A percentile compares a stretch with the other conserved stretches of the same genome.
Evolutionary conservation across 441 rosid species (phyloP).

Genomic region (Croton setiger): DNA sequence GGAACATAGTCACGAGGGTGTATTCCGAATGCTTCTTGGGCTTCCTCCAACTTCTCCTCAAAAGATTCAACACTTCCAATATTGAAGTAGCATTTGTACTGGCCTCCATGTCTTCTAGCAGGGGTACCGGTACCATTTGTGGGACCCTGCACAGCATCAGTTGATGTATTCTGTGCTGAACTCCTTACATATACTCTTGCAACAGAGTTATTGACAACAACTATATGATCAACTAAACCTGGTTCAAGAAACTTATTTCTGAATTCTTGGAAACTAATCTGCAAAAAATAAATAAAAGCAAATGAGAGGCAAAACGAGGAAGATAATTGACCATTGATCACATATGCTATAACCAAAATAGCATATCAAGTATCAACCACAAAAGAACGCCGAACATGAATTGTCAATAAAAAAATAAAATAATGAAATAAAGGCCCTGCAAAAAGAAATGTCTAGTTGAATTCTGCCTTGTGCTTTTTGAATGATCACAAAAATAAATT

Average conservation of each 20-base stretch:
- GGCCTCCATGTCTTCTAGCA: slow-evolving; percentile 35
- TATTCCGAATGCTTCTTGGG: slow-evolving; percentile 54
- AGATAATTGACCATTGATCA: not conserved
- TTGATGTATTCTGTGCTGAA: slow-evolving; percentile 24
- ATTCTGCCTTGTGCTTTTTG: no score
- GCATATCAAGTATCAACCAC: not conserved
- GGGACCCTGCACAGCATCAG: slow-evolving; percentile 33
- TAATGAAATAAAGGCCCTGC: not conserved
- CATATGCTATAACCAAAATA: not conserved
- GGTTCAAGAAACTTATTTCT: slow-evolving; percentile 69
- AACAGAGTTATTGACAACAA: slow-evolving; percentile 60
- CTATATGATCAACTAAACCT: slow-evolving; percentile 58
- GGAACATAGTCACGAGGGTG: slow-evolving; percentile 56
- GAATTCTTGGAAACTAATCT: slow-evolving; percentile 78
- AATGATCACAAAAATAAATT: not conserved
- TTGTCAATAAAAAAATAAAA: not conserved
- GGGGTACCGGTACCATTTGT: slow-evolving; percentile 21
- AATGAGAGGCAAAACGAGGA: not conserved
- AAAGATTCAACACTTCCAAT: slow-evolving; percentile 68
- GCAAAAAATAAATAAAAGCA: slow-evolving; percentile 21
- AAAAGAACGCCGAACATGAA: no score
- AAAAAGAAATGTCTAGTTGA: not conserved
- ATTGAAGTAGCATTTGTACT: slow-evolving; percentile 51
- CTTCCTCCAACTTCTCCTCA: slow-evolving; percentile 72
- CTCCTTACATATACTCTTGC: slow-evolving; percentile 60